Evolutionary conservation across 306 rosid genomes (phyloP).

Genomic region (Pueraria montana): DNA sequence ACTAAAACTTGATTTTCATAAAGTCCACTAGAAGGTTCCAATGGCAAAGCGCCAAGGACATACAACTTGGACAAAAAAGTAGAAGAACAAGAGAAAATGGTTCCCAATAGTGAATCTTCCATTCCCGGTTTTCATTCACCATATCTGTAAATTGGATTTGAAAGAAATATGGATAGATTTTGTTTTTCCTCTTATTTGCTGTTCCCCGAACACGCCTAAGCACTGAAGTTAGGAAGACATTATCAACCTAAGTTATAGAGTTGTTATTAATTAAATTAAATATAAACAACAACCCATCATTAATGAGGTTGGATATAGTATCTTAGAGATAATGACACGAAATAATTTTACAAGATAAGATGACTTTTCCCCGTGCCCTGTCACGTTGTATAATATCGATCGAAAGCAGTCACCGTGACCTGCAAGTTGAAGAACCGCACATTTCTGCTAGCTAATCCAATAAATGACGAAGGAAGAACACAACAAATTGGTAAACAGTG

Average conservation of each 20-base stretch:
- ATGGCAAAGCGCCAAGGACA: background rate
- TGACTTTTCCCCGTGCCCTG: conserved; percentile 24
- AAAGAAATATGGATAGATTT: background rate
- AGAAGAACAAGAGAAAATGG: background rate
- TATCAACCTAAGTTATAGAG: conserved; percentile 1
- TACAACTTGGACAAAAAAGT: background rate
- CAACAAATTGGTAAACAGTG: background rate
- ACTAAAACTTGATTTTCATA: background rate
- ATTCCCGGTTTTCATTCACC: background rate
- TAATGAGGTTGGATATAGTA: conserved; percentile 21
- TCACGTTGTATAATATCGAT: conserved; percentile 49
- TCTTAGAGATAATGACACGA: conserved; percentile 44
- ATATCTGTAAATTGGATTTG: background rate
- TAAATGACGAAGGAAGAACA: background rate
- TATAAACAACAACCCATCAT: conserved; percentile 3
- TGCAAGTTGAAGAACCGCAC: background rate
- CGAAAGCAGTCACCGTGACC: conserved; percentile 15
- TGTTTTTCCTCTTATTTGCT: background rate
- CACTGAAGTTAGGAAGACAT: background rate
- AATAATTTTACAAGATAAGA: conserved; percentile 27
- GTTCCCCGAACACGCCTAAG: background rate
- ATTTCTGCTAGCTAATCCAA: background rate
- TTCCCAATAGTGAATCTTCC: conserved; percentile 5
- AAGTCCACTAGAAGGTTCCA: background rate
- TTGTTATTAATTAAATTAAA: conserved; percentile 3